These are phyloP conservation scores for Penicillium sp. DNA, from an alignment of 2,329 filamentous ascomycete species.

Conservation along the genomic window DNA sequence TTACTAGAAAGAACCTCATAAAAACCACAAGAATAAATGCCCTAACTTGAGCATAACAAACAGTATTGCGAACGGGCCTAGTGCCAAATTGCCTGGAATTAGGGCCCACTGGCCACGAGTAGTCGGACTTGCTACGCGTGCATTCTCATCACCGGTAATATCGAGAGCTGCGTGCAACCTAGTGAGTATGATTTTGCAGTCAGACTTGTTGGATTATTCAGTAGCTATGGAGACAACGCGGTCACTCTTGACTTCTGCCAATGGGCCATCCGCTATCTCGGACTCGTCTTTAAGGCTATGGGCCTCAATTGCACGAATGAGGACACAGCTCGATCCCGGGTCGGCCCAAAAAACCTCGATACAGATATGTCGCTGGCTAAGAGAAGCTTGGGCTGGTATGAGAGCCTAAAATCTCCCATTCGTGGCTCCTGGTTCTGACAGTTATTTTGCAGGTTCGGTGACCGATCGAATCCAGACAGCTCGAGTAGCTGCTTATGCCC, in stretches of 20 bases:
- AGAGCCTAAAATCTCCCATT: conserved; percentile 38
- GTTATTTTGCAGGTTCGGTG: conserved; percentile 38
- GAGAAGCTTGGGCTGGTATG: conserved; percentile 68
- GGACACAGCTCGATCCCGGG: conserved; percentile 59
- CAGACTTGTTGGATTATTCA: conserved; percentile 58
- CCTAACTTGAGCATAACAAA: not conserved
- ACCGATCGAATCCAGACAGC: conserved; percentile 59
- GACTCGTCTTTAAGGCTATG: conserved; percentile 71
- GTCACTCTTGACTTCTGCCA: conserved; percentile 64
- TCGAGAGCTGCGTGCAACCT: conserved; percentile 71
- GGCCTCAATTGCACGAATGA: conserved; percentile 57
- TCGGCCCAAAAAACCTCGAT: conserved; percentile 59
- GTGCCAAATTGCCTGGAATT: conserved; percentile 36
- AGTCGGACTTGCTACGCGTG: conserved; percentile 66
- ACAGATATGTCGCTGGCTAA: conserved; percentile 70
- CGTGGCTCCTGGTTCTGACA: conserved; percentile 7
- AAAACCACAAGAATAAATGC: not conserved
- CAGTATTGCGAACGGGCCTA: conserved; percentile 28
- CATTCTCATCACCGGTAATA: conserved; percentile 59
- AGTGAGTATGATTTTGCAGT: conserved; percentile 58
- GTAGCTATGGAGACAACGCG: conserved; percentile 61
- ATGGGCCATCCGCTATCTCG: conserved; percentile 67
- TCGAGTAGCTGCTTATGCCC: conserved; percentile 55
- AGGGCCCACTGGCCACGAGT: conserved; percentile 56
- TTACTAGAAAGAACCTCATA: not conserved